Conservation (phyloP, 306 rosid genomes). For the Oemleria cerasiformis region DNA sequence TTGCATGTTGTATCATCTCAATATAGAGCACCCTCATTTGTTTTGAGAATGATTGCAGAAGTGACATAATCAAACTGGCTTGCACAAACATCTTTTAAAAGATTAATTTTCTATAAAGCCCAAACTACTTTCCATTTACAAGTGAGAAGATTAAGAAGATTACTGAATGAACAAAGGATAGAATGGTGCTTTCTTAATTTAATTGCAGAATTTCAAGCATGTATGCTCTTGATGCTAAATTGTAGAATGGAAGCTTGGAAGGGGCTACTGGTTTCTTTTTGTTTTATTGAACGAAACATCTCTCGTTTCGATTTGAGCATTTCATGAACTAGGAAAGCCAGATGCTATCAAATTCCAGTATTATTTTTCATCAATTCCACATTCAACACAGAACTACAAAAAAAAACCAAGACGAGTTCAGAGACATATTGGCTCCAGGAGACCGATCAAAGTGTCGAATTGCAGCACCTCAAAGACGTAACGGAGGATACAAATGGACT, state of each 20-base stretch:
- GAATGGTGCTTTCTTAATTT: not conserved
- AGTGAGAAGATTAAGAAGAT: not conserved
- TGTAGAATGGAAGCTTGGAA: not conserved
- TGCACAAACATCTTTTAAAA: too few species aligned
- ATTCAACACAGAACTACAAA: slow-evolving; percentile 38
- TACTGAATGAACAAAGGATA: not conserved
- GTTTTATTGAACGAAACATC: not conserved
- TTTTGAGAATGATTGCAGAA: too few species aligned
- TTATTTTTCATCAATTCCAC: slow-evolving; percentile 46
- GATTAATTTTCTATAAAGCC: too few species aligned
- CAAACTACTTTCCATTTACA: too few species aligned
- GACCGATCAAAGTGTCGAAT: slow-evolving; percentile 31
- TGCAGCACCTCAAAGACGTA: slow-evolving; percentile 15
- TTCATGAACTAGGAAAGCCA: slow-evolving; percentile 40
- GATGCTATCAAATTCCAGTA: slow-evolving; percentile 32
- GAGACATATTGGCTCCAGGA: slow-evolving; percentile 42
- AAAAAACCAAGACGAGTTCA: slow-evolving; percentile 13
- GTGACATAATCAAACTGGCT: too few species aligned
- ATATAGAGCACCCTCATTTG: too few species aligned
- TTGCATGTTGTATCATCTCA: too few species aligned
- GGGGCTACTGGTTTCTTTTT: not conserved
- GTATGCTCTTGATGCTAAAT: not conserved
- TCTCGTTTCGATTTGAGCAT: slow-evolving; percentile 8
- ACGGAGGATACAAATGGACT: slow-evolving; percentile 25
- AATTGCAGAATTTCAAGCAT: too few species aligned